Evolutionary conservation across 202 grass and related monocot genomes (phyloP).

Genomic region (Elaeis oleifera): DNA sequence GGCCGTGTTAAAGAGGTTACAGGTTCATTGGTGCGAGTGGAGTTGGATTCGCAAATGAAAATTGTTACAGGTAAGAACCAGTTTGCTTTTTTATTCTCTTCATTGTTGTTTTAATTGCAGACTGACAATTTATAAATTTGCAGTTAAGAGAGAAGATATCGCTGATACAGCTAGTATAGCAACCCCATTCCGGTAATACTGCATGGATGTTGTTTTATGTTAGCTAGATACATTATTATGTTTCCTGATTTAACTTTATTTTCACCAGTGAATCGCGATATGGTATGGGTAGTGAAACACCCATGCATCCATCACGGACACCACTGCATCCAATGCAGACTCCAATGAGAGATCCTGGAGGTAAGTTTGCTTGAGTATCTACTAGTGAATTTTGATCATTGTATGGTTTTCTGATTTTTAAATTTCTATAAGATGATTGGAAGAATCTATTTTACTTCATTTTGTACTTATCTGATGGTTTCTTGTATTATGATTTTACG

Average conservation of each 20-base stretch:
- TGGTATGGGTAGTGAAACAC: slow-evolving; percentile 75
- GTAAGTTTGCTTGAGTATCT: slow-evolving; percentile 15
- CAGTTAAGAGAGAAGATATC: slow-evolving; percentile 87
- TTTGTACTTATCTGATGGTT: no score
- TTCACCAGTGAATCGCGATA: slow-evolving; percentile 65
- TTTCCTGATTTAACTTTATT: slow-evolving; percentile 25
- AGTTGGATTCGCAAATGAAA: slow-evolving; percentile 96
- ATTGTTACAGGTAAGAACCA: slow-evolving; percentile 59
- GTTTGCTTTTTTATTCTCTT: slow-evolving; percentile 12
- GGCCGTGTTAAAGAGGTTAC: slow-evolving; percentile 90
- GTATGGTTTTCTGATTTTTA: not conserved
- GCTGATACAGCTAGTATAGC: slow-evolving; percentile 52
- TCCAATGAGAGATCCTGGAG: slow-evolving; percentile 92
- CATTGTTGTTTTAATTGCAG: slow-evolving; percentile 6
- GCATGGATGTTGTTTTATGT: slow-evolving; percentile 3
- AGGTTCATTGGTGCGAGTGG: slow-evolving; percentile 60
- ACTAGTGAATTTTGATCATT: not conserved
- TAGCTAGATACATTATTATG: slow-evolving; percentile 9
- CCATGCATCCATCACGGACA: slow-evolving; percentile 89
- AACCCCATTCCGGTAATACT: slow-evolving; percentile 71
- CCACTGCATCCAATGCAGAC: slow-evolving; percentile 86
- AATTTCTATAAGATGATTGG: no score
- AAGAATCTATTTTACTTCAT: no score
- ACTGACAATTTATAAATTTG: slow-evolving; percentile 22
- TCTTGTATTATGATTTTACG: no score